A percentile compares a stretch with the other conserved stretches of the same genome.
phyloP scores from a whole-genome alignment of 306 rosid species.

The Rosa rugosa region DNA sequence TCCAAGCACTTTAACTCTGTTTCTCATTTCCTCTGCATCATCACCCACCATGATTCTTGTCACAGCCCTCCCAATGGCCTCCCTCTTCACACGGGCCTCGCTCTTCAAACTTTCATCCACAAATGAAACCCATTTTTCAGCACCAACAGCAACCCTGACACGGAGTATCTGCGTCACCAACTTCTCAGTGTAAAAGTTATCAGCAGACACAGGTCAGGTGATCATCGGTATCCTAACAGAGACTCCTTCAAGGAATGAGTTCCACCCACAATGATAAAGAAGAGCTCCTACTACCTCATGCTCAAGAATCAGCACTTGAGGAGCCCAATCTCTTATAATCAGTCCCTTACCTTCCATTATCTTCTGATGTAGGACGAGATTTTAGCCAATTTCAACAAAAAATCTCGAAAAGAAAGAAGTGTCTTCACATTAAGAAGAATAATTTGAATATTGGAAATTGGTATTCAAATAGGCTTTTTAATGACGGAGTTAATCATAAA shows the following conservation, averaged over 20 bases:
- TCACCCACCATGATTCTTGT: conserved; percentile 33
- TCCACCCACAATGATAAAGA: conserved; percentile 46
- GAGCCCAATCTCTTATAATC: conserved; percentile 36
- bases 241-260: conserved; percentile 32
- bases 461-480: no score
- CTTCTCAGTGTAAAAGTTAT: conserved; percentile 39
- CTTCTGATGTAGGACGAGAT: no score
- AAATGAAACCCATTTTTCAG: conserved; percentile 4
- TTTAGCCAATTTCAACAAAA: no score
- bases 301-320: conserved; percentile 33
- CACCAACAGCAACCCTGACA: conserved; percentile 34
- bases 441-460: no score
- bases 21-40: conserved; percentile 37
- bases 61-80: conserved; percentile 31
- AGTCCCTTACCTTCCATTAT: conserved; percentile 24
- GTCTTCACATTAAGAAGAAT: no score
- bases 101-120: conserved; percentile 19
- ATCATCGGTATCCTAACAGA: conserved; percentile 31
- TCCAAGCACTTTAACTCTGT: conserved; percentile 17
- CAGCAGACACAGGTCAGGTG: conserved; percentile 36
- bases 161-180: conserved; percentile 30
- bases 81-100: conserved; percentile 16
- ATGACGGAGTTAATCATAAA: no score
- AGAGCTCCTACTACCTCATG: conserved; percentile 35
- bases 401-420: no score